Percentiles rank a stretch among this genome's conserved stretches.
Conservation (phyloP, 1,284 basidiomycete species). For the Pyrrhoderma lamaoense region DNA sequence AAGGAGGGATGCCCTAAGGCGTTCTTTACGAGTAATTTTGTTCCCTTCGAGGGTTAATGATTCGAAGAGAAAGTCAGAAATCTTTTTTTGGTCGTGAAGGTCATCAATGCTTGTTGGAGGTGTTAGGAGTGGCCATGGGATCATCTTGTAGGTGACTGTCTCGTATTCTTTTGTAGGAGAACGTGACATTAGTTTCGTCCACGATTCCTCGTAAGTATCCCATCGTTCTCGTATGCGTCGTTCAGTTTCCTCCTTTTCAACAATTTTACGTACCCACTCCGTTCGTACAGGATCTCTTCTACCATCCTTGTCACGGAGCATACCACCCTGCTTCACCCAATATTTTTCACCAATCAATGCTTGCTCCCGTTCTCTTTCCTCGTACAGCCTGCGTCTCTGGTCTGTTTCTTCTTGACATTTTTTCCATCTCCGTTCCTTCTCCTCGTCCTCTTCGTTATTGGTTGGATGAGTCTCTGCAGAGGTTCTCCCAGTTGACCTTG, state of each 20-base stretch:
- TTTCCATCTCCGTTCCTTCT: slow-evolving; percentile 3
- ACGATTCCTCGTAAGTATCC: slow-evolving; percentile 43
- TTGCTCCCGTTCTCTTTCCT: slow-evolving; percentile 27
- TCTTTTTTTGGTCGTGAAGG: slow-evolving; percentile 28
- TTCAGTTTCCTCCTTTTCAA: slow-evolving; percentile 36
- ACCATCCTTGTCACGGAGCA: slow-evolving; percentile 44
- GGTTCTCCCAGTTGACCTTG: background rate
- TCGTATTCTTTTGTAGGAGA: background rate
- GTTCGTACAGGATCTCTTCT: slow-evolving; percentile 44
- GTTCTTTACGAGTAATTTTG: slow-evolving; percentile 40
- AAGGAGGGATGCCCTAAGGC: slow-evolving; percentile 51
- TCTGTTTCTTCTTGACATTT: background rate
- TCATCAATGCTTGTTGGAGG: slow-evolving; percentile 40
- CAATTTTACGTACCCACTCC: slow-evolving; percentile 34
- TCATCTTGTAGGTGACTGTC: slow-evolving; percentile 6
- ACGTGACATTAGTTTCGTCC: slow-evolving; percentile 26
- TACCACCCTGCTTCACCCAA: slow-evolving; percentile 52
- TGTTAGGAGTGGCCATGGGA: slow-evolving; percentile 17
- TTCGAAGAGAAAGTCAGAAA: slow-evolving; percentile 50
- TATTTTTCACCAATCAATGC: slow-evolving; percentile 41
- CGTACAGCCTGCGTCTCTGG: slow-evolving; percentile 20
- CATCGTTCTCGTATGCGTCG: slow-evolving; percentile 33
- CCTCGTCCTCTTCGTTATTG: background rate
- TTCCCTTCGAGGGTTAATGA: slow-evolving; percentile 36
- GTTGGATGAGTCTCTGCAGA: background rate